These are phyloP conservation scores for Setomelanomma holmii DNA, from an alignment of 2,329 filamentous ascomycete genomes.

Conservation along the genomic window DNA sequence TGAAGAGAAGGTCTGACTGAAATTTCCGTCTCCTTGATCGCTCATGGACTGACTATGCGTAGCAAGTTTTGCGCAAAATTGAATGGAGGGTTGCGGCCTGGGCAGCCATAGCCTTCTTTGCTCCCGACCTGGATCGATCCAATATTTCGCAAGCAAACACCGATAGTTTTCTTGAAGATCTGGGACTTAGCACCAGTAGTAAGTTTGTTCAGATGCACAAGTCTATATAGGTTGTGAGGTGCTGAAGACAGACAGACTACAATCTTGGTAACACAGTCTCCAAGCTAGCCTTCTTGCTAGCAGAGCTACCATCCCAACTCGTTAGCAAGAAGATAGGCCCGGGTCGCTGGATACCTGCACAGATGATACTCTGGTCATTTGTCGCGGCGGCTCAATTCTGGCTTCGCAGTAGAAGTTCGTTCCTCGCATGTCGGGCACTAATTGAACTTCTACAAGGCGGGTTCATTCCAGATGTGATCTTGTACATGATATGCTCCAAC, in stretches of 20 bases:
- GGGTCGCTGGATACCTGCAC: slow-evolving; percentile 49
- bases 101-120: slow-evolving; percentile 60
- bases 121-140: slow-evolving; percentile 55
- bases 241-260: slow-evolving; percentile 19
- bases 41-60: not conserved
- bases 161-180: slow-evolving; percentile 33
- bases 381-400: slow-evolving; percentile 70
- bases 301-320: slow-evolving; percentile 53
- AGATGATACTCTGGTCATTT: slow-evolving; percentile 52
- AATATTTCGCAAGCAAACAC: slow-evolving; percentile 45
- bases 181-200: slow-evolving; percentile 28
- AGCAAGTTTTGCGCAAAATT: slow-evolving; percentile 42
- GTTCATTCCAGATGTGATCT: slow-evolving; percentile 53
- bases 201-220: not conserved
- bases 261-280: slow-evolving; percentile 60
- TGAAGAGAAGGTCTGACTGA: slow-evolving; percentile 56
- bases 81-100: slow-evolving; percentile 56
- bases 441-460: slow-evolving; percentile 51
- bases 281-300: slow-evolving; percentile 78
- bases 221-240: not conserved
- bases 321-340: slow-evolving; percentile 52
- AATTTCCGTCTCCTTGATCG: too few relatives aligned
- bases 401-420: slow-evolving; percentile 55
- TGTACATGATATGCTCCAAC: not conserved
- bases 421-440: slow-evolving; percentile 47